These are phyloP conservation scores for Thalassiosira exigua DNA, from an alignment of 352 stramenopile genomes.

Conservation along the genomic window DNA sequence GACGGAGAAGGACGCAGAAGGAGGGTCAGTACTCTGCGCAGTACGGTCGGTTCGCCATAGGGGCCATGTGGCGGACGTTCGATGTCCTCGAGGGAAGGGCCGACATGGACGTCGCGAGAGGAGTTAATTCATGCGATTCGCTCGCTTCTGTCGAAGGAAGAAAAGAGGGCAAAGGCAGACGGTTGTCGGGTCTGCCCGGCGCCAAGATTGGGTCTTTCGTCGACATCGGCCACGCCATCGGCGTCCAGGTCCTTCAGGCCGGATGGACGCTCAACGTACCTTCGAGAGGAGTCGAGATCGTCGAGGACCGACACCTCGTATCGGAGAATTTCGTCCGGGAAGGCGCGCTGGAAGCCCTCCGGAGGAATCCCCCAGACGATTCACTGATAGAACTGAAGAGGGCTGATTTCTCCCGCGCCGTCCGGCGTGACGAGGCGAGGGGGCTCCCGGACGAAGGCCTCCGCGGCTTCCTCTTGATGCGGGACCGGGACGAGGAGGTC, in stretches of 20 bases:
- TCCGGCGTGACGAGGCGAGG: slow-evolving; percentile 8
- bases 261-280: slow-evolving; percentile 16
- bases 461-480: slow-evolving; percentile 30
- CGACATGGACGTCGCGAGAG: too few relatives aligned
- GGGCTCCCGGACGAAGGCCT: slow-evolving; percentile 12
- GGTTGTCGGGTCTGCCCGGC: not conserved
- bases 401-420: slow-evolving; percentile 26
- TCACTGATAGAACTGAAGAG: slow-evolving; percentile 12
- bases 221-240: slow-evolving; percentile 45
- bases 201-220: slow-evolving; percentile 31
- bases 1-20: too few relatives aligned
- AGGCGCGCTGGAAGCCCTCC: slow-evolving; percentile 18
- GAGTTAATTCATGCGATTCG: too few relatives aligned
- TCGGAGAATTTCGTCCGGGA: slow-evolving; percentile 14
- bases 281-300: slow-evolving; percentile 37
- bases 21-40: too few relatives aligned
- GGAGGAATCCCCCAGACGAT: slow-evolving; percentile 25
- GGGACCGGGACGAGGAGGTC: slow-evolving; percentile 14
- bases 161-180: slow-evolving; percentile 7
- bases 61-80: too few relatives aligned
- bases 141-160: too few relatives aligned
- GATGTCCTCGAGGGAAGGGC: too few relatives aligned
- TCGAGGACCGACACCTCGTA: slow-evolving; percentile 35
- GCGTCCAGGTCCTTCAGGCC: slow-evolving; percentile 42
- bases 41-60: too few relatives aligned